Base-by-base conservation (phyloP, 2,329 filamentous ascomycete genomes). In the Aplosporella prunicola region DNA sequence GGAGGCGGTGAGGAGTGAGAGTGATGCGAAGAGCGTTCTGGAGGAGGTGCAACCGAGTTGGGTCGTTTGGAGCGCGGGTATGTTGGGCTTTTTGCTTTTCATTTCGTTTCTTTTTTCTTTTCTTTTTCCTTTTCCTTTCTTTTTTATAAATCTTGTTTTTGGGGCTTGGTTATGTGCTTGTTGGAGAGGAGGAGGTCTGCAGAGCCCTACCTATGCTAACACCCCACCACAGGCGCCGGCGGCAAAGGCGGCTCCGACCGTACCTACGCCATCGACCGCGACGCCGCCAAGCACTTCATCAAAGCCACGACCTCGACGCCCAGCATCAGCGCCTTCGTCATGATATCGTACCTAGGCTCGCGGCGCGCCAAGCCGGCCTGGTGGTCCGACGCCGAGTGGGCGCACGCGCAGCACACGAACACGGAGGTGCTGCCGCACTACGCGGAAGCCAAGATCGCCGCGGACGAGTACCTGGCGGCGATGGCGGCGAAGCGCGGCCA, bases 11-110 rank as follows among this genome's bases (percentile, higher is more conserved):
- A 77, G 74, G 55, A 74, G 64, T 36, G 69, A 76, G 33, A 63
- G 61, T 0, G 72, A 80, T 45, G 83, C 82, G 1, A 65, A 72
- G 47, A 63, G 61, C 24, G 71, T 88, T 40, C 56, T 89, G 25
- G 66, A 73, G 44, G 63, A 69, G 47, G 72, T 77, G 14, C 69
- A 71, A 54, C 65, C 73, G 43, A 76, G 83, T 54, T 82, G 77
- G 55, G 67, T 83, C 20, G 71, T 82, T 44, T 84, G 76, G 74
- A 75, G 71, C 45, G 79, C 80, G 13, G 79, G 78, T 75, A 54
- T 28, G 64, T 49, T 11, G n/a, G 26, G 13, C 9, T 13, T 17
- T 20, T 24, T 32, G n/a, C 5, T 23, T 23, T 38, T 16, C 6
- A 6, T 5, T 11, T 20, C 18, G 15, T 17, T 33, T 24, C 25